Conservation (phyloP, 2,329 filamentous ascomycete genomes). For the Tolypocladium sp. region DNA sequence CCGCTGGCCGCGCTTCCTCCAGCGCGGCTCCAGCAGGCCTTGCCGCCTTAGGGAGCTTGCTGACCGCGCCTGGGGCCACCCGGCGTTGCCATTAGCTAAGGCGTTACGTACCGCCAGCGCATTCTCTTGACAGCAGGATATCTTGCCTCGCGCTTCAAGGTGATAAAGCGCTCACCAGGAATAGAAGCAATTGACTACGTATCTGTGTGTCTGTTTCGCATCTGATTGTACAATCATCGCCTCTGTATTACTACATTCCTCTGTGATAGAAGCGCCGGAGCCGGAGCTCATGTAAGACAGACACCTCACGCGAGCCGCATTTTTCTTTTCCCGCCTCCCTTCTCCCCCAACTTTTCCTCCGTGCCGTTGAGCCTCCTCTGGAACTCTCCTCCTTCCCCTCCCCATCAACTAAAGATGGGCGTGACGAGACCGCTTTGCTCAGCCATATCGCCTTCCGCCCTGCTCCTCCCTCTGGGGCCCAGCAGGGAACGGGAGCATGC, state of each 20-base stretch:
- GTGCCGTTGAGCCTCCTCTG: not conserved
- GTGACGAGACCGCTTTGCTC: conserved; percentile 61
- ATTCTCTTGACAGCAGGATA: not conserved
- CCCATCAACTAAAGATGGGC: conserved; percentile 68
- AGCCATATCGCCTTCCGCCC: conserved; percentile 45
- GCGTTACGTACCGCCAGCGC: conserved; percentile 1
- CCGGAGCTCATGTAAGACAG: not conserved
- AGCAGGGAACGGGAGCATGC: conserved; percentile 40
- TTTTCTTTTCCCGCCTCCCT: not conserved
- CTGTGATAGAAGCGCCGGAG: not conserved
- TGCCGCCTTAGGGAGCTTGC: conserved; percentile 1
- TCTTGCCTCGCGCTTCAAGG: no score
- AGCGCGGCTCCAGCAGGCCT: not conserved
- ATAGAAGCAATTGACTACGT: no score
- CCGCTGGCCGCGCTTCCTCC: not conserved
- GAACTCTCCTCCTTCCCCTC: conserved; percentile 18
- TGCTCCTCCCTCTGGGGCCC: conserved; percentile 9
- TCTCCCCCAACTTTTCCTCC: conserved; percentile 5
- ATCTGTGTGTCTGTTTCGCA: no score
- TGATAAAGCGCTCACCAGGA: no score
- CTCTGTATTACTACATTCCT: no score
- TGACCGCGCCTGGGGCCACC: not conserved
- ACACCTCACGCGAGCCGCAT: not conserved
- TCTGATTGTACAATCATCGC: no score
- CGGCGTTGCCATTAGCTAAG: conserved; percentile 3